Percentiles rank a stretch among this genome's conserved stretches.
These are phyloP conservation scores for Smittium culicis DNA, from an alignment of 371 early-diverging fungal species.

Conservation along the genomic window DNA sequence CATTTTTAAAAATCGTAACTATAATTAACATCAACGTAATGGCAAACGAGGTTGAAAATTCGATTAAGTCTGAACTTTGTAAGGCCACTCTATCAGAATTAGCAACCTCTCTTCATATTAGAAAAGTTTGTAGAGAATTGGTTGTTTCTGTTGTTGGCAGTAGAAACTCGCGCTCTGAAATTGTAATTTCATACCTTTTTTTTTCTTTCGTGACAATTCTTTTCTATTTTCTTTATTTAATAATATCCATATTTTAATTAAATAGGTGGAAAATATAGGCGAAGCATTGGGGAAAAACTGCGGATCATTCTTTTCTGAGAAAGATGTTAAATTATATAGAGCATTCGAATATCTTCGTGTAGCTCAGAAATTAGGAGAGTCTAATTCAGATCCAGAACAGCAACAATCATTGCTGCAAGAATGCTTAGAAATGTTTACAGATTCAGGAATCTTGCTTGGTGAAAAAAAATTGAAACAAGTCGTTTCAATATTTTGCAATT, in stretches of 20 bases:
- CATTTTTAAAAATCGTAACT: conserved; percentile 52
- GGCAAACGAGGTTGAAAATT: not conserved
- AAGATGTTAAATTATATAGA: conserved; percentile 61
- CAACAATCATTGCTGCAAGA: conserved; percentile 31
- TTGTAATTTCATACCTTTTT: not conserved
- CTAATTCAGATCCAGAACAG: conserved; percentile 48
- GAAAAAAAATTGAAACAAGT: not conserved
- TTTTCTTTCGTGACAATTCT: not conserved
- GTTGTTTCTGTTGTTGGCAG: not conserved
- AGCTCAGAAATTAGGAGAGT: conserved; percentile 29
- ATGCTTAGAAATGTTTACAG: conserved; percentile 41
- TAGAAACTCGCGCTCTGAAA: not conserved
- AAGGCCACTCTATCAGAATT: not conserved
- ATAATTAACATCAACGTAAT: conserved; percentile 44
- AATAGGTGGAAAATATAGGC: conserved; percentile 30
- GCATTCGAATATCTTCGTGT: conserved; percentile 41
- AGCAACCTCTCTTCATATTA: not conserved
- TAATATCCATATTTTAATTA: not conserved
- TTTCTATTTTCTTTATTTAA: not conserved
- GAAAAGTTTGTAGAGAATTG: conserved; percentile 40
- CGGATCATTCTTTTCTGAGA: conserved; percentile 51
- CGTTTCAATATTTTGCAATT: not conserved
- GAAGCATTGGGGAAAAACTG: conserved; percentile 48
- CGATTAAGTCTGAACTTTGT: not conserved
- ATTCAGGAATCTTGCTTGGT: conserved; percentile 18